Base-by-base conservation (phyloP, 345 rosid species). In the Sapria himalayana region DNA sequence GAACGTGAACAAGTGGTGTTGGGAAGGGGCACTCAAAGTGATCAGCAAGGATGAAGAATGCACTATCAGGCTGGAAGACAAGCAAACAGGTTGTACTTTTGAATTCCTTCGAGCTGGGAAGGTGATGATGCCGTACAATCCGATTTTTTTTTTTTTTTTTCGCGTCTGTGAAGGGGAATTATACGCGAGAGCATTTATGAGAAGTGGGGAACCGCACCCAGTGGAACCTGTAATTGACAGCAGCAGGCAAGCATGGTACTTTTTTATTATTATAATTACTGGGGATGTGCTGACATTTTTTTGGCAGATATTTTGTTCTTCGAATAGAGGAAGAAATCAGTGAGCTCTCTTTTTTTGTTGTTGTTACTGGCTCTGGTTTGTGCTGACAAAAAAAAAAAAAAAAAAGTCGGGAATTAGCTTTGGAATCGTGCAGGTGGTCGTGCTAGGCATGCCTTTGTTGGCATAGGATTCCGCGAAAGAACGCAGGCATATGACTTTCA, bases 1-100 rank as follows among this genome's bases (percentile, higher is more conserved):
- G 99, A 56, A 91, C 46, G 96, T 91, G 22, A 84, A 91, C 62
- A 80, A 91, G 62, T 91, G 99, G 99, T 84, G 78, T 41, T 91
- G 99, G 99, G 95, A 80, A 59, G 99, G 99, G 18, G 48, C 52
- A 5, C 41, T 91, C 48, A 91, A 73, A 64, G 99, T 91, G 38
- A 45, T 75, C 46, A 73, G 92, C 69, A 91, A 73, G 64, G 96
- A 76, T 29, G 99, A 91, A 70, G 99, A 84, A 24, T 91, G 99
- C 66, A 77, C 80, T 47, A 91, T 91, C 48, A 80, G 64, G 61
- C 99, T 91, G 48, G 93, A 80, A 63, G 96, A 91, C 57, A 91
- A 75, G 66, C 43, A 66, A 44, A 73, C 89, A 25, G 85, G 92
- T 74, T 27, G 19, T 43, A 19, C 37, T 27, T 42, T 56, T 41